Evolutionary conservation across 176 grass and related monocot species (phyloP), one percentile per base, ranked within the genome.

Genomic region (Zizania latifolia): DNA sequence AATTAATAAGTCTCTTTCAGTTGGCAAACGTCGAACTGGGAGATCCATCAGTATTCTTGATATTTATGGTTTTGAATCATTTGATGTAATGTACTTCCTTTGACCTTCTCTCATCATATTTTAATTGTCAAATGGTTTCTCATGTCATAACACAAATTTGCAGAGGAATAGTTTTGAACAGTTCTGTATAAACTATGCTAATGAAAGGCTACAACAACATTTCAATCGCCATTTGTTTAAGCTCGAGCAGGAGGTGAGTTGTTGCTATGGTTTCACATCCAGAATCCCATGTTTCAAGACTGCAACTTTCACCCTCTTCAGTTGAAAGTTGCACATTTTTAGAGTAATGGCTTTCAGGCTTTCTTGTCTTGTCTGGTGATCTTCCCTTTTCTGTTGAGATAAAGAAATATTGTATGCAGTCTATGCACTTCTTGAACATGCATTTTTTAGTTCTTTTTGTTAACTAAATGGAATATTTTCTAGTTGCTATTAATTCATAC

Each of bases 221-320:
- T 99, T 99, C 84, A 99, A 99, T 38, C 89, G 95, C 31, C 95
- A 99, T 72, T 78, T 99, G 89, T 99, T 99, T 79, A 99, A 99
- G 79, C 86, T 99, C 28, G 91, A 99, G 46, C 95, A 99, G 80
- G 95, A 99, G 75, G 91, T 93, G 67, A 66, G 45, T 28, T 80
- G 22, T 40, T 78, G 51, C 36, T 56, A 19, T 78, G 30, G 41
- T 75, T 78, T 58, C 66, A 59, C 10, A 19, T 78, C 19, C 74
- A 78, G 65, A 58, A 32, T 73, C 15, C 15, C 8, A 26, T 68
- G 2, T 8, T 58, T n/a, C 43, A 71, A 28, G n/a, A 29, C 58
- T 67, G 71, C 11, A 64, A 10, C 16, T 55, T 54, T 75, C 35
- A 54, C 19, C 37, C 61, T 39, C 26, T 45, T 78, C 31, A 50